Evolutionary conservation across 306 rosid species (phyloP), one percentile per base, ranked within the genome.

Genomic region (Fagus sylvatica): DNA sequence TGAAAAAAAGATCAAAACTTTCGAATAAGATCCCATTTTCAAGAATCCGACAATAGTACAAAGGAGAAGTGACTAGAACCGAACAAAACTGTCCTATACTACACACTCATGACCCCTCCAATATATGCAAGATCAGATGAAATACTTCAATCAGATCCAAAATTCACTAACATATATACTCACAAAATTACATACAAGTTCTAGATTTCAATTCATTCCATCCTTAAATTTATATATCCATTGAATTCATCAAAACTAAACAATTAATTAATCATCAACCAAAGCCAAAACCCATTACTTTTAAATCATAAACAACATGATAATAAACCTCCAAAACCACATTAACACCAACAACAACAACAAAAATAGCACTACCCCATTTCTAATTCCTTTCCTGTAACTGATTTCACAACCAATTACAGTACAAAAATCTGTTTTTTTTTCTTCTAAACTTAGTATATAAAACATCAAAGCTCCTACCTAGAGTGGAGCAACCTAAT

Each of bases 111-210:
- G 12, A 78, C 46, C 34, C 67, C 30, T 60, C 39, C 22, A 10
- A 22, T 22, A 22, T 22, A 22, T 22, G 28, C 28, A 34, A 72
- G 68, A 72, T 81, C 81, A 77, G 57, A 43, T 69, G 30, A 73
- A 40, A 74, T n/a, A 39, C 65, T 74, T 54, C 75, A 83, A 73
- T 54, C 75, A 79, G 81, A 74, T 80, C 82, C 83, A 69, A 62
- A 28, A 61, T n/a, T 51, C 76, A 69, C 57, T 6, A 66, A 64
- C 48, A 37, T 65, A 65, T 65, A 34, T 17, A 34, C 6, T 13
- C 43, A 65, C 4, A 6, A 65, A 65, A 39, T 39, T 33, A 34
- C 69, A 43, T 70, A 54, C 72, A 71, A 16, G 37, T 39, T 46
- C 3, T 49, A 30, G 43, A 37, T 7, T 65, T 65, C 46, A 8